A percentile compares a stretch with the other conserved stretches of the same genome.
Conservation (phyloP, 2,329 filamentous ascomycete species). For the Rhynchosporium secalis region DNA sequence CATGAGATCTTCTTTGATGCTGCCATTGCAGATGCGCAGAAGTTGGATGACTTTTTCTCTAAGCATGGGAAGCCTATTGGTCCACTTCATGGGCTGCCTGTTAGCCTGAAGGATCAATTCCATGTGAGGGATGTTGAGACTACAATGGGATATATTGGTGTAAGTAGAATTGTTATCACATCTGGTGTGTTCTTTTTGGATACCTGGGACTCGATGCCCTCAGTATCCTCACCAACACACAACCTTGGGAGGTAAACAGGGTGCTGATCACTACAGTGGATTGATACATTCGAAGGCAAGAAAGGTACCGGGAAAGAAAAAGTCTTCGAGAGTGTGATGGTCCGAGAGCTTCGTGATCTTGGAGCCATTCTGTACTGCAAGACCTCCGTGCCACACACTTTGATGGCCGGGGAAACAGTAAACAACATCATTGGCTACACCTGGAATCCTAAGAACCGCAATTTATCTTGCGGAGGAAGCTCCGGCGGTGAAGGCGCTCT, state of each 20-base stretch:
- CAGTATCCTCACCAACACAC: too few relatives aligned
- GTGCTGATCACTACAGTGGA: slow-evolving; percentile 44
- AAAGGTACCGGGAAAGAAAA: slow-evolving; percentile 51
- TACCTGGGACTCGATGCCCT: too few relatives aligned
- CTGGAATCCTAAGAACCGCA: slow-evolving; percentile 38
- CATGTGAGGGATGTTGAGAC: slow-evolving; percentile 39
- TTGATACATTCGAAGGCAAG: slow-evolving; percentile 59
- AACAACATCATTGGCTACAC: slow-evolving; percentile 48
- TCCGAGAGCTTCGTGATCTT: slow-evolving; percentile 43
- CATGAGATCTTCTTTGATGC: slow-evolving; percentile 57
- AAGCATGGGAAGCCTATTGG: slow-evolving; percentile 42
- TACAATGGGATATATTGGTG: slow-evolving; percentile 62
- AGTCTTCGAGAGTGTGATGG: slow-evolving; percentile 52
- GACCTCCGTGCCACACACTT: slow-evolving; percentile 44
- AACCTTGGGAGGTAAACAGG: background rate
- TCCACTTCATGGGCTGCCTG: slow-evolving; percentile 45
- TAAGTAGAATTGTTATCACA: slow-evolving; percentile 17
- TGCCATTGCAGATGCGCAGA: slow-evolving; percentile 51
- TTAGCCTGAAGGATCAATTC: slow-evolving; percentile 44
- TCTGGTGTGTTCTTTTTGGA: too few relatives aligned
- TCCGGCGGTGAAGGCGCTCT: slow-evolving; percentile 41
- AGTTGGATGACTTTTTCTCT: slow-evolving; percentile 52
- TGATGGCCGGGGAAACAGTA: slow-evolving; percentile 45
- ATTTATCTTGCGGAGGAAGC: slow-evolving; percentile 36
- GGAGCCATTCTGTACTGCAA: slow-evolving; percentile 46